Percentiles rank a stretch among this genome's conserved stretches.
phyloP scores from a whole-genome alignment of 108 stramenopile species.

The Skeletonema potamos region DNA sequence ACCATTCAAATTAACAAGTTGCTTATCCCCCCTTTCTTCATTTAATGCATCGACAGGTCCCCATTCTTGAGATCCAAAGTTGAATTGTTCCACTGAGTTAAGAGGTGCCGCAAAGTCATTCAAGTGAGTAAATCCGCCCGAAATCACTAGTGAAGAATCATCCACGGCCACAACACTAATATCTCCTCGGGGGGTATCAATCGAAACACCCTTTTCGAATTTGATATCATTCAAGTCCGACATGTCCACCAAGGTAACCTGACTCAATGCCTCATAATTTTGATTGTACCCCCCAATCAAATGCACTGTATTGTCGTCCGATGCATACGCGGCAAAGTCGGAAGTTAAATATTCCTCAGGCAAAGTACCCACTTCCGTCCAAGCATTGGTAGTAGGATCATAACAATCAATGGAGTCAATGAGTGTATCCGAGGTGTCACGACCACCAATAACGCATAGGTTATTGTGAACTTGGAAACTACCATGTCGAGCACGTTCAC shows the following conservation, averaged over 20 bases:
- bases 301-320: conserved; percentile 29
- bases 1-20: conserved; percentile 50
- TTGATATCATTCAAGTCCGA: conserved; percentile 14
- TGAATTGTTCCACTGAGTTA: conserved; percentile 47
- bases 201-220: conserved; percentile 20
- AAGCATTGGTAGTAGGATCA: conserved; percentile 50
- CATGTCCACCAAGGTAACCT: conserved; percentile 23
- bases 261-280: conserved; percentile 37
- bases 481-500: conserved; percentile 56
- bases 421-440: conserved; percentile 38
- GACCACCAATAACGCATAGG: conserved; percentile 57
- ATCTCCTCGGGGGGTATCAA: conserved; percentile 56
- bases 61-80: conserved; percentile 23
- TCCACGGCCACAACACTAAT: conserved; percentile 28
- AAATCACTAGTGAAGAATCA: conserved; percentile 31
- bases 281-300: conserved; percentile 65
- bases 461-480: conserved; percentile 26
- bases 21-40: conserved; percentile 58
- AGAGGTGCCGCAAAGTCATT: conserved; percentile 54
- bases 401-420: conserved; percentile 64
- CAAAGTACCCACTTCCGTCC: conserved; percentile 44
- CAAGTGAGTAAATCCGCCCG: conserved; percentile 64
- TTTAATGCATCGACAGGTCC: conserved; percentile 30
- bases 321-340: conserved; percentile 49
- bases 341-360: conserved; percentile 36